Evolutionary conservation across 2,329 filamentous ascomycete genomes (phyloP).

Genomic region (Talaromyces sp.): DNA sequence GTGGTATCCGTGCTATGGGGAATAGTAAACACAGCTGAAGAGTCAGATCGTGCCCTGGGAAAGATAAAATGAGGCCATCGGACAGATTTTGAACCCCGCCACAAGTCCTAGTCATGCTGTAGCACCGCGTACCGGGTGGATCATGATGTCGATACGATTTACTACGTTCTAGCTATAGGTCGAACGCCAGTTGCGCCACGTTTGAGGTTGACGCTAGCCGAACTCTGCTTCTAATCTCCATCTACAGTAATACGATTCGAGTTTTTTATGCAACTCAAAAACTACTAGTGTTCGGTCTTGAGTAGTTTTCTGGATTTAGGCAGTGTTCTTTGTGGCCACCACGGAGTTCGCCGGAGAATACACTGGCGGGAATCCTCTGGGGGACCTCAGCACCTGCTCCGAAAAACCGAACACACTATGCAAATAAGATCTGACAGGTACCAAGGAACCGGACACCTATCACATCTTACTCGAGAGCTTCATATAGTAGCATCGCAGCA

Average conservation of each 20-base stretch:
- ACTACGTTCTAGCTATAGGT: not conserved
- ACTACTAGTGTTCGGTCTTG: not conserved
- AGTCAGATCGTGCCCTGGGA: not conserved
- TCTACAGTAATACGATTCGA: not conserved
- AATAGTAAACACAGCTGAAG: not conserved
- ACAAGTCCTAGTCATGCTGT: not conserved
- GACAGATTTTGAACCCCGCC: conserved; percentile 4
- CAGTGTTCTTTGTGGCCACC: not conserved
- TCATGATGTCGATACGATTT: conserved; percentile 1
- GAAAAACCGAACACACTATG: no score
- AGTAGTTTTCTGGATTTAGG: no score
- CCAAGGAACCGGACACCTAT: not conserved
- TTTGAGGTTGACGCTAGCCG: conserved; percentile 8
- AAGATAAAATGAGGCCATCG: not conserved
- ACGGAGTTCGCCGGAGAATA: not conserved
- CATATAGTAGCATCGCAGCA: not conserved
- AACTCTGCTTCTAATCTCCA: not conserved
- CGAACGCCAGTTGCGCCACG: conserved; percentile 2
- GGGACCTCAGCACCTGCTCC: no score
- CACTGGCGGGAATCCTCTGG: not conserved
- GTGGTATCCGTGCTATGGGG: not conserved
- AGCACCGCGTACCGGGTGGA: not conserved
- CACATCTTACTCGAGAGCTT: not conserved
- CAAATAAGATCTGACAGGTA: not conserved
- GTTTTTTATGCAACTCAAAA: not conserved